phyloP scores from a whole-genome alignment of 495 filamentous ascomycete species.

The Xylaria venustula region DNA sequence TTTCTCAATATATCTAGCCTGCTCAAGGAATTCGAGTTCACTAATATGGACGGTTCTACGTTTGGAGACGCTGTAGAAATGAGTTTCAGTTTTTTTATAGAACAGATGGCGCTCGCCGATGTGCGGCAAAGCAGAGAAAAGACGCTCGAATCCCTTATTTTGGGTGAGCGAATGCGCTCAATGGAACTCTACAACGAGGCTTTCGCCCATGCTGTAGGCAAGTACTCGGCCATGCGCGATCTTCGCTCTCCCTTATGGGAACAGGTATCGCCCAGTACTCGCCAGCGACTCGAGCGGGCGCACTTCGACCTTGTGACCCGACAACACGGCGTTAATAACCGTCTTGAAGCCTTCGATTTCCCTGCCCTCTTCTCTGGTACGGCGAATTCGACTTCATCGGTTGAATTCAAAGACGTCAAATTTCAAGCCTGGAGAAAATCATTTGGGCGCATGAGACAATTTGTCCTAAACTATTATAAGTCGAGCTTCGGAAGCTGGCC shows the following conservation, averaged over 20 bases:
- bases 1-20: slow-evolving; percentile 69
- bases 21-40: slow-evolving; percentile 73
- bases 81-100: slow-evolving; percentile 73
- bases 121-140: slow-evolving; percentile 82
- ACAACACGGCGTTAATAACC: slow-evolving; percentile 61
- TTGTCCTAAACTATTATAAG: slow-evolving; percentile 76
- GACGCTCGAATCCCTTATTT: slow-evolving; percentile 82
- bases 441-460: slow-evolving; percentile 72
- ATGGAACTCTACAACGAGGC: slow-evolving; percentile 83
- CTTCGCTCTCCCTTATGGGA: slow-evolving; percentile 66
- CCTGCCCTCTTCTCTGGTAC: slow-evolving; percentile 87
- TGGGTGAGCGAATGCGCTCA: slow-evolving; percentile 83
- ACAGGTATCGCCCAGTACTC: slow-evolving; percentile 67
- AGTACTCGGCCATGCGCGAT: slow-evolving; percentile 70
- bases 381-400: slow-evolving; percentile 71
- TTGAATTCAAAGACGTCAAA: slow-evolving; percentile 70
- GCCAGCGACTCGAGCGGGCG: slow-evolving; percentile 76
- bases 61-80: slow-evolving; percentile 73
- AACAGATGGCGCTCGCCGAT: slow-evolving; percentile 74
- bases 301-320: slow-evolving; percentile 74
- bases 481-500: slow-evolving; percentile 88
- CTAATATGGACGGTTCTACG: slow-evolving; percentile 75
- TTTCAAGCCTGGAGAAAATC: slow-evolving; percentile 79
- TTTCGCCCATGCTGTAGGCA: slow-evolving; percentile 90
- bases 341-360: slow-evolving; percentile 81